These are phyloP conservation scores for Saccharomycopsis schoenii DNA, from an alignment of 805 yeast species.

Conservation along the genomic window DNA sequence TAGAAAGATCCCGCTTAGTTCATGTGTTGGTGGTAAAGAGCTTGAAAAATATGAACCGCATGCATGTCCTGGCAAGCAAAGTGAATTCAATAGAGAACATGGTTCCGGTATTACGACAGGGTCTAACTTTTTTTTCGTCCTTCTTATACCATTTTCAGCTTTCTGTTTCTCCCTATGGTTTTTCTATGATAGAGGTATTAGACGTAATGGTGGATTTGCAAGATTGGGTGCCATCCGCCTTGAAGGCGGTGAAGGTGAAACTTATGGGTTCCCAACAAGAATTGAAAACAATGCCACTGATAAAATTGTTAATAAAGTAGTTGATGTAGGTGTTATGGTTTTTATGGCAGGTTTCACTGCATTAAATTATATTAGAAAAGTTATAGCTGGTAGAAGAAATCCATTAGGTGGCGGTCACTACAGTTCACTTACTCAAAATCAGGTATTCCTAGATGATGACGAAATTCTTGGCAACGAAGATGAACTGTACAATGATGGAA, in stretches of 20 bases:
- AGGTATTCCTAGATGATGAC: constrained; percentile 17
- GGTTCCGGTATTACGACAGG: constrained; percentile 45
- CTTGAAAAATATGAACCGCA: constrained; percentile 55
- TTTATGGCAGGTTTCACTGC: constrained; percentile 30
- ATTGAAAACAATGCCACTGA: constrained; percentile 58
- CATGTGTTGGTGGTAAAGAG: constrained; percentile 73
- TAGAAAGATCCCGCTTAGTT: constrained; percentile 72
- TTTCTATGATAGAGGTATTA: constrained; percentile 72
- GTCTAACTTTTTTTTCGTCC: constrained; percentile 39
- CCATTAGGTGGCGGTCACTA: constrained; percentile 11
- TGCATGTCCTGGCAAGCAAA: constrained; percentile 84
- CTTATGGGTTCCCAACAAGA: constrained; percentile 29
- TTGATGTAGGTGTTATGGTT: constrained; percentile 44
- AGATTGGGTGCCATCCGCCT: constrained; percentile 80
- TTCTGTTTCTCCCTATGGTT: constrained; percentile 53
- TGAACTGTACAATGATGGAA: constrained; percentile 13
- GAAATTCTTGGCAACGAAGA: constrained; percentile 15
- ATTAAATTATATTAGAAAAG: background rate
- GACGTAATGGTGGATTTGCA: constrained; percentile 65
- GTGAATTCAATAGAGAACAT: constrained; percentile 43
- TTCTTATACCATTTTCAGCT: constrained; percentile 44
- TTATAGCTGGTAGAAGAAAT: constrained; percentile 1
- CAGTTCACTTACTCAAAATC: constrained; percentile 3
- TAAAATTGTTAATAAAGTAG: constrained; percentile 46
- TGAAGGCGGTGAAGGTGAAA: constrained; percentile 43